Evolutionary conservation across 306 rosid species (phyloP).

Genomic region (Trifolium repens): DNA sequence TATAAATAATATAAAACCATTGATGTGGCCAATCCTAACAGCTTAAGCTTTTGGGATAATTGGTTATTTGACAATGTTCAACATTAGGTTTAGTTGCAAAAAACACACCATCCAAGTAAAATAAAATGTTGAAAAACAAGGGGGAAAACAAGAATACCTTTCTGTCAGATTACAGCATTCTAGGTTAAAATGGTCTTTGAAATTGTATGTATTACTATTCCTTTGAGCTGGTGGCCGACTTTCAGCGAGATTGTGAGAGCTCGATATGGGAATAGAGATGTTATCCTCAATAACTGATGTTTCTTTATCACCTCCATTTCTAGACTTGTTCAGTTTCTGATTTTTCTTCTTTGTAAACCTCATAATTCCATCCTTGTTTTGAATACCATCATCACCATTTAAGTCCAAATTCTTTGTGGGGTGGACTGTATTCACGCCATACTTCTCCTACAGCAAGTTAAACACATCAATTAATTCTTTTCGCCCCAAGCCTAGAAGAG

Average conservation of each 20-base stretch:
- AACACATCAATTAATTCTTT: conserved; percentile 23
- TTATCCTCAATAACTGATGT: conserved; percentile 42
- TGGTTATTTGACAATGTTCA: background rate
- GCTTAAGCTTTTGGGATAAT: too few species aligned
- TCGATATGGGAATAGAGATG: conserved; percentile 43
- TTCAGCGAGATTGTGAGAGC: conserved; percentile 49
- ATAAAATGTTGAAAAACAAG: conserved; percentile 33
- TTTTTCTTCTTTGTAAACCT: conserved; percentile 48
- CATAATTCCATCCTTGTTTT: conserved; percentile 42
- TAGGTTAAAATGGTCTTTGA: conserved; percentile 50
- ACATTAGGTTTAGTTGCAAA: conserved; percentile 32
- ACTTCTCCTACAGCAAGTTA: conserved; percentile 64
- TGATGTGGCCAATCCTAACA: too few species aligned
- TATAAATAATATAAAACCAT: too few species aligned
- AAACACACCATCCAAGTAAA: conserved; percentile 7
- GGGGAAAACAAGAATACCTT: conserved; percentile 51
- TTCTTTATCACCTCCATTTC: conserved; percentile 43
- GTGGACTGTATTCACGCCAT: conserved; percentile 52
- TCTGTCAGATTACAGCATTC: conserved; percentile 55
- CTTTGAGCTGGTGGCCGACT: conserved; percentile 44
- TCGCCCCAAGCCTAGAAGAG: conserved; percentile 10
- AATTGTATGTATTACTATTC: conserved; percentile 42
- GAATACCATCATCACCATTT: conserved; percentile 41
- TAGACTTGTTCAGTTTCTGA: conserved; percentile 50
- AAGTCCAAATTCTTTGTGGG: conserved; percentile 42